These are phyloP conservation scores for Malassezia dermatis DNA, from an alignment of 1,284 basidiomycete species.

Conservation along the genomic window DNA sequence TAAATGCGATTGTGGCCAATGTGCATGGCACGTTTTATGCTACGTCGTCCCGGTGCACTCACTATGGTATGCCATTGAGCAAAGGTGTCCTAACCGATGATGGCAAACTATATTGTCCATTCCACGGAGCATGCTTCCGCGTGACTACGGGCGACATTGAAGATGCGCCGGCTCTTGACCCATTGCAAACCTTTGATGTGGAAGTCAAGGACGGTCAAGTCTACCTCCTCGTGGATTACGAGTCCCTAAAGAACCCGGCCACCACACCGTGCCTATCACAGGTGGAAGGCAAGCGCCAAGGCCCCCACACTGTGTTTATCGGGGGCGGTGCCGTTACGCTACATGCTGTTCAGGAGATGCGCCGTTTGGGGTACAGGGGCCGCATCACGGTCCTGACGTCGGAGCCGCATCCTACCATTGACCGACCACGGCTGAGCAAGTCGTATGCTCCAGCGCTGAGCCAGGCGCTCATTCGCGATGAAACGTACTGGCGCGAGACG, in stretches of 20 bases:
- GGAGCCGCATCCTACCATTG: constrained; percentile 73
- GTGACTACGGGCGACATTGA: constrained; percentile 57
- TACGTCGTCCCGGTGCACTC: constrained; percentile 76
- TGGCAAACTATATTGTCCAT: constrained; percentile 68
- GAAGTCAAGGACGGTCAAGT: constrained; percentile 61
- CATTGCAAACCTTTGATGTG: constrained; percentile 69
- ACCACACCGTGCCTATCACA: constrained; percentile 31
- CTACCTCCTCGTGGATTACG: constrained; percentile 64
- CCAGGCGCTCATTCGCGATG: constrained; percentile 65
- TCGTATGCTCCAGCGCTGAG: constrained; percentile 65
- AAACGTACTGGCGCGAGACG: constrained; percentile 66
- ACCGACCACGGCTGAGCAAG: constrained; percentile 84
- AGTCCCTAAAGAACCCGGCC: constrained; percentile 53
- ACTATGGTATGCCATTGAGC: constrained; percentile 68
- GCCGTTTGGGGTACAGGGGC: constrained; percentile 69
- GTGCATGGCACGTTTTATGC: constrained; percentile 60
- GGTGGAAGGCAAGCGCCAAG: background rate
- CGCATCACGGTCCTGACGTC: constrained; percentile 69
- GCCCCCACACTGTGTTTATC: constrained; percentile 64
- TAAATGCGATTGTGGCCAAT: constrained; percentile 58
- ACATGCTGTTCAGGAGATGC: constrained; percentile 68
- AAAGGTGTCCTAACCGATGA: constrained; percentile 72
- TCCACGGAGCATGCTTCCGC: constrained; percentile 89
- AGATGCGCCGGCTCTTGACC: constrained; percentile 77
- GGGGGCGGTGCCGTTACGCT: constrained; percentile 73